phyloP scores from a whole-genome alignment of 805 yeast species.

The Vanderwaltozyma tropicalis region DNA sequence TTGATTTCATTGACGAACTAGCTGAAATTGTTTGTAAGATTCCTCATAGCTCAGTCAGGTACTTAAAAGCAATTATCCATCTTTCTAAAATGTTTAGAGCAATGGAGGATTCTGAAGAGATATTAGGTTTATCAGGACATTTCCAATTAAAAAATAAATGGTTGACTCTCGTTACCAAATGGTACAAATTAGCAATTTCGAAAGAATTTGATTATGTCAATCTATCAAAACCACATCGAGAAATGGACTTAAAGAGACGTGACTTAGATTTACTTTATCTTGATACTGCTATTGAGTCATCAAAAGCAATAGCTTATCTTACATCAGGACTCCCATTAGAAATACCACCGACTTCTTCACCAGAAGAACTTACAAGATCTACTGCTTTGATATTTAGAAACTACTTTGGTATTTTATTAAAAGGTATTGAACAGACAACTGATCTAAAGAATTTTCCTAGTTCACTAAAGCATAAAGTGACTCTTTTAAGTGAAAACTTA shows the following conservation, averaged over 20 bases:
- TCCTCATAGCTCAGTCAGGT: constrained; percentile 17
- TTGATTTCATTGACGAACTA: constrained; percentile 27
- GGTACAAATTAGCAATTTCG: constrained; percentile 46
- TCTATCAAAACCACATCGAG: constrained; percentile 26
- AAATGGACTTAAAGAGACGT: constrained; percentile 27
- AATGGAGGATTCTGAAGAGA: constrained; percentile 20
- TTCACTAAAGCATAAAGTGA: constrained; percentile 42
- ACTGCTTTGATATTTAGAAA: constrained; percentile 57
- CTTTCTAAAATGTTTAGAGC: constrained; percentile 28
- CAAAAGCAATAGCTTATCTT: constrained; percentile 45
- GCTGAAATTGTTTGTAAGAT: constrained; percentile 20
- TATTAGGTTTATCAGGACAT: constrained; percentile 32
- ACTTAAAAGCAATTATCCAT: constrained; percentile 26
- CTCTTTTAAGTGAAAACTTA: constrained; percentile 49
- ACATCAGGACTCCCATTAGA: constrained; percentile 51
- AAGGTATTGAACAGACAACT: constrained; percentile 33
- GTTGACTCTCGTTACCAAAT: constrained; percentile 37
- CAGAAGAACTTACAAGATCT: constrained; percentile 42
- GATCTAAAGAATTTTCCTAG: constrained; percentile 29
- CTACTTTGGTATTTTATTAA: constrained; percentile 51
- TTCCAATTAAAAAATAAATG: constrained; percentile 37
- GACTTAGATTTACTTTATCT: constrained; percentile 41
- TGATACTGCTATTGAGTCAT: constrained; percentile 56
- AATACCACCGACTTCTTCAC: constrained; percentile 44
- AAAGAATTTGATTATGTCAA: constrained; percentile 29